Evolutionary conservation across 148 eudicot genomes (phyloP), one percentile per base, ranked within the genome.

Genomic region (Rhododendron ferrugineum): DNA sequence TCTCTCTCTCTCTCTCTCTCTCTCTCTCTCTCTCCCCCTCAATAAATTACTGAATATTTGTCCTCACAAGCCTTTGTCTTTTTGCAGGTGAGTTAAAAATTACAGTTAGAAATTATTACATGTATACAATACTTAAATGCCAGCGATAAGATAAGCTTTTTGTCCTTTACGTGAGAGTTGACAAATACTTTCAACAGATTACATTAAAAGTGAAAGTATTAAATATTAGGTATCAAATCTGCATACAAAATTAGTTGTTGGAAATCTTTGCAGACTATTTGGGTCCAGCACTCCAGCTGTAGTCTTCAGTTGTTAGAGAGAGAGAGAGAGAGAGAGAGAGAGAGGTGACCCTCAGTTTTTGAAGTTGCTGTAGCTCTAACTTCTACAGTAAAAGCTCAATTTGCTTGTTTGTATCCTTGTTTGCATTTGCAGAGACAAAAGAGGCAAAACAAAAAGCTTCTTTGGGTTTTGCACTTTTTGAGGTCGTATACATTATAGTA

Each of bases 391-490:
- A 40, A 40, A 40, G 83, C 85, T 66, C 68, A 54, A 47, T 54
- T 70, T 79, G 77, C 78, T 56, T 66, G 79, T 86, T 80, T 70
- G 56, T 47, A 47, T 85, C 72, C 80, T 85, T 78, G 85, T 85
- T 85, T 83, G 77, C 84, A 72, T 83, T 88, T 86, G 86, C 84
- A 68, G 86, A 46, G 85, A 54, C 74, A 74, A 54, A 76, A 79
- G 77, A 66, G 77, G 46, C 7, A 80, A 30, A 20, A 46, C 46
- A 78, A 82, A 77, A 75, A 49, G 72, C 76, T 78, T 78, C 56
- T 82, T 82, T 50, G 79, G 84, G 86, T 49, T 23, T 80, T 80
- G 46, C 37, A 80, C 26, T 68, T 76, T 81, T 34, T 76, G 82
- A 81, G 16, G 36, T 50, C 58, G 22, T 68, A 11, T 68, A 28